These are phyloP conservation scores for Mucor racemosus DNA, from an alignment of 371 early-diverging fungal genomes.

Conservation along the genomic window DNA sequence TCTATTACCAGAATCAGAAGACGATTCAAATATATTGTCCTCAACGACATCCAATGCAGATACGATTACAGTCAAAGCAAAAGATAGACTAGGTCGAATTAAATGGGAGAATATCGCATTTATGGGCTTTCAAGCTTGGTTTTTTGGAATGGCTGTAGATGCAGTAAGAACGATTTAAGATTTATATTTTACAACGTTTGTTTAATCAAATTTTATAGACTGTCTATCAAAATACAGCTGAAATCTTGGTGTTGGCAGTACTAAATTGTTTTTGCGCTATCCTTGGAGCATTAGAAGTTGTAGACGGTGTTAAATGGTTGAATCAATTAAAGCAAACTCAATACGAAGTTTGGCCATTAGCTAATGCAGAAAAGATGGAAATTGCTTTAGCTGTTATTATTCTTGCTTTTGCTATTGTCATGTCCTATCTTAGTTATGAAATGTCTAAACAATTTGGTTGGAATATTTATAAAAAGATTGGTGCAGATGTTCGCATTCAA, in stretches of 20 bases:
- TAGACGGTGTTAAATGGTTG: slow-evolving; percentile 53
- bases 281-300: slow-evolving; percentile 49
- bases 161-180: slow-evolving; percentile 36
- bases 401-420: slow-evolving; percentile 33
- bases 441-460: slow-evolving; percentile 48
- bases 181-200: background rate
- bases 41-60: slow-evolving; percentile 12
- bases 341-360: slow-evolving; percentile 27
- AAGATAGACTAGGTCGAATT: slow-evolving; percentile 29
- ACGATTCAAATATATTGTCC: slow-evolving; percentile 4
- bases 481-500: slow-evolving; percentile 40
- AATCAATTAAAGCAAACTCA: slow-evolving; percentile 19
- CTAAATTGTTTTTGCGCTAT: slow-evolving; percentile 51
- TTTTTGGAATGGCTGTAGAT: slow-evolving; percentile 43
- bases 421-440: slow-evolving; percentile 38
- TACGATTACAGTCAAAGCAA: slow-evolving; percentile 19
- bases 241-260: slow-evolving; percentile 46
- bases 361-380: slow-evolving; percentile 46
- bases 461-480: slow-evolving; percentile 47
- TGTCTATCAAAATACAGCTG: slow-evolving; percentile 50
- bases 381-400: slow-evolving; percentile 44
- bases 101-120: slow-evolving; percentile 44
- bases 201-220: slow-evolving; percentile 32
- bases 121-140: slow-evolving; percentile 38
- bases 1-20: slow-evolving; percentile 17